Conservation (phyloP, 305 asterid genomes). For the Rubia balearica region DNA sequence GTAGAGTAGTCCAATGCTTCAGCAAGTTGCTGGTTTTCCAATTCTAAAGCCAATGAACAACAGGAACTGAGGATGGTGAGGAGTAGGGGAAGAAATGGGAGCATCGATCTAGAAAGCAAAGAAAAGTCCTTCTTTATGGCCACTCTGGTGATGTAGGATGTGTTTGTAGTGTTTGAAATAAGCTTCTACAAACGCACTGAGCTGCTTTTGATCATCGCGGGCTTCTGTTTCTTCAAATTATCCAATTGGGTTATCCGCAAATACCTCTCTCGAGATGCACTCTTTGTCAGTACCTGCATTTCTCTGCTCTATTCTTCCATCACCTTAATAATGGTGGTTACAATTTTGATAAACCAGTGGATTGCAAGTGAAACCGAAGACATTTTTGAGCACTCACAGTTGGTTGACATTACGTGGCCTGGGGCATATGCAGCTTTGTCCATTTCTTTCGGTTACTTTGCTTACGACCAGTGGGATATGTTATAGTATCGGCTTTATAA, state of each 20-base stretch:
- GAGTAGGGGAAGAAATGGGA: conserved; percentile 9
- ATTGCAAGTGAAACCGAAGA: conserved; percentile 27
- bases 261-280: conserved; percentile 51
- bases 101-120: conserved; percentile 13
- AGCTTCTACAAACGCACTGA: conserved; percentile 58
- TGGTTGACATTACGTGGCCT: conserved; percentile 53
- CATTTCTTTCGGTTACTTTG: conserved; percentile 84
- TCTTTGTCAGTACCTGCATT: conserved; percentile 77
- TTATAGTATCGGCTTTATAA: conserved; percentile 53
- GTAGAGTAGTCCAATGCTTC: background rate
- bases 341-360: conserved; percentile 51
- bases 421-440: conserved; percentile 70
- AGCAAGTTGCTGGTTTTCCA: background rate
- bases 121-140: conserved; percentile 61
- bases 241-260: conserved; percentile 61
- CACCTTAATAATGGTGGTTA: conserved; percentile 52
- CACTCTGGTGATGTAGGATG: conserved; percentile 69
- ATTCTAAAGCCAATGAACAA: background rate
- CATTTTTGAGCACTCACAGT: conserved; percentile 71
- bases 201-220: conserved; percentile 46
- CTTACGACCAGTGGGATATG: conserved; percentile 95
- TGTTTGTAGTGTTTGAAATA: conserved; percentile 63
- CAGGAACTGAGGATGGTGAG: conserved; percentile 15
- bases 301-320: conserved; percentile 82
- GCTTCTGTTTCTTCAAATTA: conserved; percentile 59